Conservation (phyloP, 257 asterid species). For the Verbena officinalis region DNA sequence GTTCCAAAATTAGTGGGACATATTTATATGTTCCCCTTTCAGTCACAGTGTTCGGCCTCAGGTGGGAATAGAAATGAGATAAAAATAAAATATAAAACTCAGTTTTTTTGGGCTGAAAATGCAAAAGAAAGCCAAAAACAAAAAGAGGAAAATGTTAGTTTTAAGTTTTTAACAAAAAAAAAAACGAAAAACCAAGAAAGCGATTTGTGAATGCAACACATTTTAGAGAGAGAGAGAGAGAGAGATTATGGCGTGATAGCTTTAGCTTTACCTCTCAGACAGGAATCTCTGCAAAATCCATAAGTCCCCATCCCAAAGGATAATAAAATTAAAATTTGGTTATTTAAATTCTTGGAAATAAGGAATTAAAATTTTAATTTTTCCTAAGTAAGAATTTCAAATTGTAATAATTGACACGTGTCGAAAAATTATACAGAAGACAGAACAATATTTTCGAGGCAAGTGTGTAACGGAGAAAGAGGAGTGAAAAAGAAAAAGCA, state of each 20-base stretch:
- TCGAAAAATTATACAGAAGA: neutral
- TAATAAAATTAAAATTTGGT: conserved; percentile 1
- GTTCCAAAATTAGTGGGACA: conserved; percentile 23
- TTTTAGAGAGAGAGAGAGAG: conserved; percentile 28
- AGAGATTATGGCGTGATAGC: conserved; percentile 55
- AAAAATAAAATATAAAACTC: conserved; percentile 13
- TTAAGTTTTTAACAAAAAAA: too few species aligned
- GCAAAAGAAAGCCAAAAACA: conserved; percentile 29
- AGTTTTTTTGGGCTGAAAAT: conserved; percentile 31
- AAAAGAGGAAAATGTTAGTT: conserved; percentile 25
- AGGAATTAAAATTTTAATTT: too few species aligned
- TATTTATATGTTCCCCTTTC: conserved; percentile 22
- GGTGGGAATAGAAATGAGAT: conserved; percentile 16
- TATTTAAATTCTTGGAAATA: too few species aligned
- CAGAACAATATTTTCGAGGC: too few species aligned
- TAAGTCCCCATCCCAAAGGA: conserved; percentile 33
- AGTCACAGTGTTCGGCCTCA: conserved; percentile 30
- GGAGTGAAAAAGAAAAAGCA: conserved; percentile 27
- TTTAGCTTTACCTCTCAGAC: conserved; percentile 69
- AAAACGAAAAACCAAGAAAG: conserved; percentile 48
- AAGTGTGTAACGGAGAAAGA: conserved; percentile 14
- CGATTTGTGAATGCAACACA: conserved; percentile 47
- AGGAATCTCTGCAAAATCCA: conserved; percentile 69
- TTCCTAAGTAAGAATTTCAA: too few species aligned
- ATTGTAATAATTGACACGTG: neutral